These are phyloP conservation scores for Onygenales sp. DNA, from an alignment of 2,329 filamentous ascomycete species.

Conservation along the genomic window DNA sequence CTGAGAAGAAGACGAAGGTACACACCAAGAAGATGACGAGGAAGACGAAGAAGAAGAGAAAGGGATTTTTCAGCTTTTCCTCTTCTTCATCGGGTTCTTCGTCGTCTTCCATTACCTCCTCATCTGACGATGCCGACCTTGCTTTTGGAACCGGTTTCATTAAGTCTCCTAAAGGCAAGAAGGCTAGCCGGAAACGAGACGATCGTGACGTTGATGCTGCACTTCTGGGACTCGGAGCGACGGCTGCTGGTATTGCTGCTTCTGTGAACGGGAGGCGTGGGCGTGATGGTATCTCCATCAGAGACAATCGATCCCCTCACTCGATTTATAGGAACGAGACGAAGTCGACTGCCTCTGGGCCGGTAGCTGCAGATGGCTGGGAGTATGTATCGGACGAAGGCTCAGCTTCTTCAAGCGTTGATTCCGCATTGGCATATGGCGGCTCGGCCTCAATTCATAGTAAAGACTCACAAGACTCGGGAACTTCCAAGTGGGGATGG, in stretches of 20 bases:
- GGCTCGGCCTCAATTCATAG: constrained; percentile 36
- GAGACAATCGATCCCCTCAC: constrained; percentile 19
- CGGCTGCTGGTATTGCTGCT: constrained; percentile 37
- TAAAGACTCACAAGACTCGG: constrained; percentile 48
- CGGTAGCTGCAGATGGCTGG: constrained; percentile 47
- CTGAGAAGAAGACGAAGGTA: constrained; percentile 38
- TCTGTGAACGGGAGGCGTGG: constrained; percentile 26
- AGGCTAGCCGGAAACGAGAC: constrained; percentile 18
- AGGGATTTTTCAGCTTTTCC: constrained; percentile 44
- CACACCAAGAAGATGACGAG: constrained; percentile 31
- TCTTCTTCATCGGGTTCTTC: constrained; percentile 29
- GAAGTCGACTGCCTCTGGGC: constrained; percentile 13
- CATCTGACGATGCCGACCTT: constrained; percentile 58
- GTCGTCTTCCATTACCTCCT: constrained; percentile 45
- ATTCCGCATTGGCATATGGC: constrained; percentile 54
- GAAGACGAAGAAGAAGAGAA: constrained; percentile 36
- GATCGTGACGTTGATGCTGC: constrained; percentile 34
- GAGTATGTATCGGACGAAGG: constrained; percentile 47
- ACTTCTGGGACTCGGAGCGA: constrained; percentile 39
- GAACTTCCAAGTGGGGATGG: constrained; percentile 51
- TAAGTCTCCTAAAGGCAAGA: constrained; percentile 26
- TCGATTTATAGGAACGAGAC: constrained; percentile 14
- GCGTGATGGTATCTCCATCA: constrained; percentile 24
- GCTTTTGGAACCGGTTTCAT: constrained; percentile 54
- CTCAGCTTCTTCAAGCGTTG: constrained; percentile 42